phyloP scores from a whole-genome alignment of 1,139 yeast species.

The Candida labiduridarum region DNA sequence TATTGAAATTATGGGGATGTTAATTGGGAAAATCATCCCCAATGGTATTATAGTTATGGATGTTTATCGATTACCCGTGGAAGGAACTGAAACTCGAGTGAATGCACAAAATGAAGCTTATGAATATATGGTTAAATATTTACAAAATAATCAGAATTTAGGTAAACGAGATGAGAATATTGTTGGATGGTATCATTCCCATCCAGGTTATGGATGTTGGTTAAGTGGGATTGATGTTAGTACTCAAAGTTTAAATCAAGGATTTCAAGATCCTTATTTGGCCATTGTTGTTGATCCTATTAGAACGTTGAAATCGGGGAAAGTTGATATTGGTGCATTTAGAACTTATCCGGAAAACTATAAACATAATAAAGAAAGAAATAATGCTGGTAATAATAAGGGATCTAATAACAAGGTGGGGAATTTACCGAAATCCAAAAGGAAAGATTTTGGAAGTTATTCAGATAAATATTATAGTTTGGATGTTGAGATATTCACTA shows the following conservation, averaged over 20 bases:
- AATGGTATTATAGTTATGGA: conserved; percentile 74
- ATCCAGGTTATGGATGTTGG: conserved; percentile 98
- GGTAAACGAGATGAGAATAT: conserved; percentile 49
- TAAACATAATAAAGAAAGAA: conserved; percentile 10
- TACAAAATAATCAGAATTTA: conserved; percentile 55
- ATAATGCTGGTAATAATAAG: not conserved
- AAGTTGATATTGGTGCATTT: conserved; percentile 89
- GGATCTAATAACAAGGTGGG: not conserved
- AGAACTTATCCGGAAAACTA: conserved; percentile 66
- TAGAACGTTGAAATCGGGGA: conserved; percentile 63
- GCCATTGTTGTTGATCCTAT: conserved; percentile 89
- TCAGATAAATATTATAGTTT: conserved; percentile 72
- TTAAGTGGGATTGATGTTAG: conserved; percentile 86
- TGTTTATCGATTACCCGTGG: conserved; percentile 86
- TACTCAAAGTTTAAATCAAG: conserved; percentile 83
- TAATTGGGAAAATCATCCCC: conserved; percentile 72
- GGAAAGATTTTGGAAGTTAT: conserved; percentile 70
- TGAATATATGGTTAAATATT: conserved; percentile 89
- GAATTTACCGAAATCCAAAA: conserved; percentile 43
- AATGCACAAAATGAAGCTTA: conserved; percentile 94
- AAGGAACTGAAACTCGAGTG: conserved; percentile 94
- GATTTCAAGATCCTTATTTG: conserved; percentile 86
- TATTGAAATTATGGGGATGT: conserved; percentile 95
- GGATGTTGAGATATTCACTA: conserved; percentile 64
- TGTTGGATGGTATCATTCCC: conserved; percentile 96